Conservation (phyloP, 1,284 basidiomycete genomes). For the Cutaneotrichosporon sp. region DNA sequence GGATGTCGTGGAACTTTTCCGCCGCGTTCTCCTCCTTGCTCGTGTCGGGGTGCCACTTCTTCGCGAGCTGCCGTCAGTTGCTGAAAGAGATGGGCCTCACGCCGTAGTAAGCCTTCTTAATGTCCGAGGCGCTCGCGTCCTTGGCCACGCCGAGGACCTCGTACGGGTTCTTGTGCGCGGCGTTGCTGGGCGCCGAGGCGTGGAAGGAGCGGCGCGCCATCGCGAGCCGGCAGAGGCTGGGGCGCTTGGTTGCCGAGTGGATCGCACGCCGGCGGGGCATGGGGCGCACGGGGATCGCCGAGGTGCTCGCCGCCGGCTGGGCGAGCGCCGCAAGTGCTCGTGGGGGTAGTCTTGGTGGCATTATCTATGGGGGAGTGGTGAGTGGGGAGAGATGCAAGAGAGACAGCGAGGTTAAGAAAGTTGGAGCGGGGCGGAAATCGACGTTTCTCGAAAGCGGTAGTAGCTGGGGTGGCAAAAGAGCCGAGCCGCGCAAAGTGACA, state of each 20-base stretch:
- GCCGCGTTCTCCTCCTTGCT: conserved; percentile 90
- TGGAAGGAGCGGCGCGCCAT: conserved; percentile 64
- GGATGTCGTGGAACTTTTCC: conserved; percentile 95
- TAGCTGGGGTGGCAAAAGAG: too few species aligned
- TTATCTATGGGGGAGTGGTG: conserved; percentile 6
- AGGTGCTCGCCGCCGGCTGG: conserved; percentile 12
- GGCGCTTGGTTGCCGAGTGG: background rate
- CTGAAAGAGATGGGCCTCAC: conserved; percentile 58
- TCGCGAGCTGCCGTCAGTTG: conserved; percentile 70
- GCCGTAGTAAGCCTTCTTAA: conserved; percentile 96
- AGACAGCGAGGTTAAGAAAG: background rate
- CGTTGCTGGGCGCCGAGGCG: conserved; percentile 61
- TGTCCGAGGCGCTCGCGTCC: conserved; percentile 81
- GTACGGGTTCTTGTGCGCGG: conserved; percentile 84
- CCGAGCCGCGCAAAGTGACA: background rate
- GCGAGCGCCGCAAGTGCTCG: conserved; percentile 16
- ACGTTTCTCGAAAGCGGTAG: background rate
- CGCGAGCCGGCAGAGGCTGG: background rate
- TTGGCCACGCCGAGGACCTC: conserved; percentile 81
- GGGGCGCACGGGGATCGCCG: background rate
- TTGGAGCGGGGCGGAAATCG: background rate
- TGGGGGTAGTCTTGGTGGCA: conserved; percentile 24
- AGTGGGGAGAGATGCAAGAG: background rate
- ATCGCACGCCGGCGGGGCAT: background rate
- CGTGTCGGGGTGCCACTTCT: conserved; percentile 97